Evolutionary conservation across 164 flowering plant species (phyloP).

Genomic region (Kalanchoe fedtschenkoi): DNA sequence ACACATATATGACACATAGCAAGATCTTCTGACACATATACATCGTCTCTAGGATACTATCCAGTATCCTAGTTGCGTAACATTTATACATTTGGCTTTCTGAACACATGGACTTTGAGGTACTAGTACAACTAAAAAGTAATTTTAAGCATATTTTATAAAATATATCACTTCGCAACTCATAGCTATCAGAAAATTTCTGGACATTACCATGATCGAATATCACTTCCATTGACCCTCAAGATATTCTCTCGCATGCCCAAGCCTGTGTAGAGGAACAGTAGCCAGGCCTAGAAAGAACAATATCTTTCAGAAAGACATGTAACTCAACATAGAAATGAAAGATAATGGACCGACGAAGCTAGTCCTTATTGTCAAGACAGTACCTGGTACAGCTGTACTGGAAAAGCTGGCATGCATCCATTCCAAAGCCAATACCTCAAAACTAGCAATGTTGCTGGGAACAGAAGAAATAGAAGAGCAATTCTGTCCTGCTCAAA

Average conservation of each 20-base stretch:
- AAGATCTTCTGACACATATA: no score
- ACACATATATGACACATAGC: no score
- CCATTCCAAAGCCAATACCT: slow-evolving; percentile 76
- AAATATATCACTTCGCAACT: no score
- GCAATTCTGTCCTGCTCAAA: slow-evolving; percentile 80
- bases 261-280: slow-evolving; percentile 82
- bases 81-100: no score
- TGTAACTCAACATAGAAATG: neutral
- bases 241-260: slow-evolving; percentile 86
- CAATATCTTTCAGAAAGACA: neutral
- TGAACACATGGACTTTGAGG: no score
- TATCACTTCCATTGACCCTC: slow-evolving; percentile 91
- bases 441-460: slow-evolving; percentile 50
- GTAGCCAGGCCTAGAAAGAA: slow-evolving; percentile 70
- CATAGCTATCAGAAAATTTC: neutral
- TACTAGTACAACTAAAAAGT: no score
- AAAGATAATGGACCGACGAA: neutral
- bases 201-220: slow-evolving; percentile 73
- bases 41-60: no score
- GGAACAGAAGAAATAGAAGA: slow-evolving; percentile 70
- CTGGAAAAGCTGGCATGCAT: slow-evolving; percentile 90
- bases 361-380: neutral
- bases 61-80: no score
- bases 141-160: no score
- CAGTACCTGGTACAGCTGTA: slow-evolving; percentile 85